Evolutionary conservation across 257 asterid species (phyloP), one percentile per base, ranked within the genome.

Genomic region (Fraxinus pennsylvanica): DNA sequence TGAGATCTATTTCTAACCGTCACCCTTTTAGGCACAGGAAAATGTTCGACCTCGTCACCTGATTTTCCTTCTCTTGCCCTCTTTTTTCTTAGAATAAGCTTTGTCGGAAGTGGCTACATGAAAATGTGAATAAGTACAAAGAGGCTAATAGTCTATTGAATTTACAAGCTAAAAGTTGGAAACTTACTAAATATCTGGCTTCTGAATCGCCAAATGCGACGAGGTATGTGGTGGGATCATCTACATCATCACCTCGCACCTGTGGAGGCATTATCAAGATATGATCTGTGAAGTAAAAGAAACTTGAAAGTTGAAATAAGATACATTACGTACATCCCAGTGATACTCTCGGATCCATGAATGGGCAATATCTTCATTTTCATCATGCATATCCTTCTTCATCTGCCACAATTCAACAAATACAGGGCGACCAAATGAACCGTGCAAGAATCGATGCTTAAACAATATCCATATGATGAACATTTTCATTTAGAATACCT

Each of bases 281-380:
- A 68, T 22, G 30, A 80, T 65, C 77, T 43, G 86, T 61, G 81
- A 84, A 54, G 61, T 61, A 71, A 81, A 39, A 75, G 13, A 57
- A 43, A 57, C 1, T 9, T 19, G 35, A 59, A 73, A n/a, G 17
- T 54, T 67, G 30, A 65, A 41, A 72, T 19, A 73, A 52, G 67
- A 70, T 2, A 78, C 52, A 75, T 54, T 32, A 84, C 97, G 19
- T 92, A 96, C 99, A 86, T 96, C 98, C 89, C 92, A 96, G 84
- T 93, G 93, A 85, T 96, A 96, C 80, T 92, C 97, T 59, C 98
- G 99, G 81, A 96, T 83, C 98, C 97, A 96, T 22, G 97, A 82
- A 82, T 91, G 92, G 14, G 97, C 82, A 66, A 89, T 82, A 84
- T 96, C 99, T 89, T 93, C 98, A 50, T 83, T 89, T 76, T 93